Evolutionary conservation across 169 alveolate genomes (phyloP).

Genomic region (Plasmodium fragile): DNA sequence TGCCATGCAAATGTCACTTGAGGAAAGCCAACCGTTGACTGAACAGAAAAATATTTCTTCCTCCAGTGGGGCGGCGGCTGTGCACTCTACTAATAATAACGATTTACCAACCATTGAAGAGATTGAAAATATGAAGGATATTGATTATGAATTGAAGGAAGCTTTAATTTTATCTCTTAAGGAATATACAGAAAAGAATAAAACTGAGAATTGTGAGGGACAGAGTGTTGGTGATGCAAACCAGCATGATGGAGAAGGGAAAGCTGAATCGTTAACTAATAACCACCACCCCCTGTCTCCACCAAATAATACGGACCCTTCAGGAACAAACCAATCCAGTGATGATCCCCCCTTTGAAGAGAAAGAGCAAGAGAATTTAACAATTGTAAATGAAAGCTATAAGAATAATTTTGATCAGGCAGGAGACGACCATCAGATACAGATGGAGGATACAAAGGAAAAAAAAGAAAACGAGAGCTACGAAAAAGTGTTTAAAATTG

Average conservation of each 20-base stretch:
- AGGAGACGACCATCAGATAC: not conserved
- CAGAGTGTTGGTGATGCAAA: no score
- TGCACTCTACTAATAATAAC: not conserved
- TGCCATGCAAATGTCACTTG: constrained; percentile 52
- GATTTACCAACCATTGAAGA: constrained; percentile 69
- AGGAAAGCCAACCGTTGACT: not conserved
- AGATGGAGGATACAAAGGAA: constrained; percentile 8
- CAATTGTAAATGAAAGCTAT: constrained; percentile 46
- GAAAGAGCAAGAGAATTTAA: constrained; percentile 21
- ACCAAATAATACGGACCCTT: not conserved
- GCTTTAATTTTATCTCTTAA: constrained; percentile 42
- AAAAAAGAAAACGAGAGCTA: constrained; percentile 73
- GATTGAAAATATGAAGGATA: constrained; percentile 64
- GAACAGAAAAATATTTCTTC: not conserved
- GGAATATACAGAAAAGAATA: constrained; percentile 55
- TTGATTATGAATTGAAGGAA: constrained; percentile 59
- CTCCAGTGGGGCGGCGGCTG: no score
- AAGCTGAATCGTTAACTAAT: no score
- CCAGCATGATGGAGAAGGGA: not conserved
- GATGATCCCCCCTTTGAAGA: not conserved
- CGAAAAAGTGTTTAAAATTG: constrained; percentile 54
- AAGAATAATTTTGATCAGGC: constrained; percentile 57
- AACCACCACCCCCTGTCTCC: no score
- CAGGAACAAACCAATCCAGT: not conserved
- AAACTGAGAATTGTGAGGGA: not conserved